Conservation (phyloP, 495 filamentous ascomycete genomes). For the Annulohypoxylon moriforme region DNA sequence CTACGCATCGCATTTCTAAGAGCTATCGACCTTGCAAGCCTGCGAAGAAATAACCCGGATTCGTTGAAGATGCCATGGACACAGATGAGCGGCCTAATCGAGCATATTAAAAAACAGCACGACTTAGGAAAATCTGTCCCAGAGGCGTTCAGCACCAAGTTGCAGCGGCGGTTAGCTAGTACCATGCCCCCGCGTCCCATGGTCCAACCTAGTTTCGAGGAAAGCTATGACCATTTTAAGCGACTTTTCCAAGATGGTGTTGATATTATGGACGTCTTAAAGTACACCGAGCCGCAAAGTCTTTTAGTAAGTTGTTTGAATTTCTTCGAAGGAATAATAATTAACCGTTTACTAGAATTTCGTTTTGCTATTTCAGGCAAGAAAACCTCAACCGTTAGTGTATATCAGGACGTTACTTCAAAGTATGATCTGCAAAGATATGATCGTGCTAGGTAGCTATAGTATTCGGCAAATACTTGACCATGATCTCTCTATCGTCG, state of each 20-base stretch:
- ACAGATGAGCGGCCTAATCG: constrained; percentile 59
- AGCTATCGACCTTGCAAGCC: constrained; percentile 58
- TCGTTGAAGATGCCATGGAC: constrained; percentile 60
- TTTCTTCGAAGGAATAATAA: constrained; percentile 23
- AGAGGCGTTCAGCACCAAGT: constrained; percentile 86
- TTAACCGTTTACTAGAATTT: constrained; percentile 61
- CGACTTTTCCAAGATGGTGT: constrained; percentile 78
- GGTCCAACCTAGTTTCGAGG: constrained; percentile 76
- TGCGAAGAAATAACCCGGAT: constrained; percentile 55
- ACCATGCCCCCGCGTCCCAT: constrained; percentile 94
- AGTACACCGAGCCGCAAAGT: constrained; percentile 74
- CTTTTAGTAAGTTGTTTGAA: constrained; percentile 63
- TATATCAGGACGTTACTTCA: constrained; percentile 88
- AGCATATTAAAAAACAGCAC: constrained; percentile 65
- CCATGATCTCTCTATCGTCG: constrained; percentile 79
- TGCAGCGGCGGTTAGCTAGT: constrained; percentile 89
- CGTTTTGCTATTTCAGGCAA: constrained; percentile 77
- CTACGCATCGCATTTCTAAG: constrained; percentile 73
- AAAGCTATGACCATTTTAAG: constrained; percentile 76
- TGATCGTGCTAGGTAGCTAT: constrained; percentile 71
- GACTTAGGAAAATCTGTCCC: constrained; percentile 72
- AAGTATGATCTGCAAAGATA: constrained; percentile 76
- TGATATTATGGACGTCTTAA: constrained; percentile 73
- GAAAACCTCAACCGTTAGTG: constrained; percentile 82
- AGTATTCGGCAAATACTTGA: constrained; percentile 80